A percentile compares a stretch with the other conserved stretches of the same genome.
Conservation (phyloP, 805 yeast genomes). For the Candida nitratophila region DNA sequence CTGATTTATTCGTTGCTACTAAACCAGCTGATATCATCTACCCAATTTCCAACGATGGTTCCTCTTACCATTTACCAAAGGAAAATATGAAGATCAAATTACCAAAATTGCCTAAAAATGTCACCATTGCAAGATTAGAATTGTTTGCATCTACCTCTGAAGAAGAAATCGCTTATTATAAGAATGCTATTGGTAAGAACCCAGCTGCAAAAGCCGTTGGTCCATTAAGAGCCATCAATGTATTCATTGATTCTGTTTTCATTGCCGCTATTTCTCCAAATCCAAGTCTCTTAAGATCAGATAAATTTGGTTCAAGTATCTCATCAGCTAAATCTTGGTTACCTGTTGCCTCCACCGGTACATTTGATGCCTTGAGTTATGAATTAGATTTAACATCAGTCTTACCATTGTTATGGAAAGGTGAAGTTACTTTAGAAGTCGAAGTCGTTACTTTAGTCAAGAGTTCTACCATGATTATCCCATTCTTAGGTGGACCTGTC, state of each 20-base stretch:
- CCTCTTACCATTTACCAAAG: constrained; percentile 16
- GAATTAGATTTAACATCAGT: constrained; percentile 22
- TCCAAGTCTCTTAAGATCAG: constrained; percentile 24
- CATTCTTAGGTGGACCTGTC: constrained; percentile 16
- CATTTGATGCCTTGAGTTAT: constrained; percentile 22
- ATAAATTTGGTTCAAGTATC: constrained; percentile 8
- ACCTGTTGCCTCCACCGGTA: constrained; percentile 24
- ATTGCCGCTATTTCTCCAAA: constrained; percentile 22
- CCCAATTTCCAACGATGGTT: constrained; percentile 16
- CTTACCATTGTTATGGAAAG: constrained; percentile 24
- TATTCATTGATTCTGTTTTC: constrained; percentile 17
- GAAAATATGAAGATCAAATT: constrained; percentile 14
- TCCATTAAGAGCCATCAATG: constrained; percentile 23
- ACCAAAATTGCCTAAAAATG: constrained; percentile 17
- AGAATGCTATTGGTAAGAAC: constrained; percentile 8
- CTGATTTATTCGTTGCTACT: constrained; percentile 11
- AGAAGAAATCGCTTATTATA: constrained; percentile 20
- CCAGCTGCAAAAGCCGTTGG: constrained; percentile 13
- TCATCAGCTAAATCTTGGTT: constrained; percentile 13
- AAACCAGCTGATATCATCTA: constrained; percentile 20
- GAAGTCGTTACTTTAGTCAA: constrained; percentile 23
- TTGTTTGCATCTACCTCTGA: constrained; percentile 24
- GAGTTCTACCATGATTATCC: constrained; percentile 10
- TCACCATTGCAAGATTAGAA: constrained; percentile 19
- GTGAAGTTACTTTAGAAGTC: constrained; percentile 15